Conservation (phyloP, 768 basidiomycete species). For the Lactifluus hygrophoroides region DNA sequence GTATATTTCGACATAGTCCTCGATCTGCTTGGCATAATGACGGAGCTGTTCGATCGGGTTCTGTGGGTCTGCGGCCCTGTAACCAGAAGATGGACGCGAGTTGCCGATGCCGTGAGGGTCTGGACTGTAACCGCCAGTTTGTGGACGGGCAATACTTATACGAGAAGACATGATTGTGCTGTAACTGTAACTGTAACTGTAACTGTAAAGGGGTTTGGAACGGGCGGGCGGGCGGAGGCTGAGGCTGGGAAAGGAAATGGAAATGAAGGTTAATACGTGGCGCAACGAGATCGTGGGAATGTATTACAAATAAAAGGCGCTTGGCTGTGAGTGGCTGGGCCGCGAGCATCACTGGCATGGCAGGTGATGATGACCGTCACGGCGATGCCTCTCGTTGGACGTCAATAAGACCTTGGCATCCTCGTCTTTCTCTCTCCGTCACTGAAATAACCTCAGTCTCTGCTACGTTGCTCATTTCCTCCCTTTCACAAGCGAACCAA, state of each 20-base stretch:
- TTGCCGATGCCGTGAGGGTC: conserved; percentile 81
- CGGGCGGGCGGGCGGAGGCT: too few species aligned
- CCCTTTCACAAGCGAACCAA: conserved; percentile 35
- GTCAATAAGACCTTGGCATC: conserved; percentile 74
- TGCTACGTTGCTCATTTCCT: conserved; percentile 66
- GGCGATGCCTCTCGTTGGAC: too few species aligned
- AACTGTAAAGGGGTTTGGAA: too few species aligned
- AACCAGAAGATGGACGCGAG: conserved; percentile 57
- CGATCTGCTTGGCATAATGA: conserved; percentile 62
- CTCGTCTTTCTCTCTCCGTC: conserved; percentile 60
- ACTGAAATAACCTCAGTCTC: conserved; percentile 82
- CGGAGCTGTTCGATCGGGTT: conserved; percentile 75
- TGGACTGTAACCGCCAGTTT: conserved; percentile 40
- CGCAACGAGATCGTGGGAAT: too few species aligned
- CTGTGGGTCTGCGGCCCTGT: conserved; percentile 73
- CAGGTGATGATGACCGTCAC: too few species aligned
- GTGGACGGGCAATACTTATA: conserved; percentile 74
- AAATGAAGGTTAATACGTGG: not conserved
- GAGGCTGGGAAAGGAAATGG: too few species aligned
- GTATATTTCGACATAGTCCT: conserved; percentile 89
- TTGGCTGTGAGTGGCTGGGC: too few species aligned
- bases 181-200: too few species aligned
- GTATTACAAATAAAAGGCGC: too few species aligned
- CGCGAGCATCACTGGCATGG: too few species aligned
- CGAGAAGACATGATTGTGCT: conserved; percentile 73